phyloP scores from a whole-genome alignment of 768 basidiomycete genomes.

The Panaeolus cyanescens region DNA sequence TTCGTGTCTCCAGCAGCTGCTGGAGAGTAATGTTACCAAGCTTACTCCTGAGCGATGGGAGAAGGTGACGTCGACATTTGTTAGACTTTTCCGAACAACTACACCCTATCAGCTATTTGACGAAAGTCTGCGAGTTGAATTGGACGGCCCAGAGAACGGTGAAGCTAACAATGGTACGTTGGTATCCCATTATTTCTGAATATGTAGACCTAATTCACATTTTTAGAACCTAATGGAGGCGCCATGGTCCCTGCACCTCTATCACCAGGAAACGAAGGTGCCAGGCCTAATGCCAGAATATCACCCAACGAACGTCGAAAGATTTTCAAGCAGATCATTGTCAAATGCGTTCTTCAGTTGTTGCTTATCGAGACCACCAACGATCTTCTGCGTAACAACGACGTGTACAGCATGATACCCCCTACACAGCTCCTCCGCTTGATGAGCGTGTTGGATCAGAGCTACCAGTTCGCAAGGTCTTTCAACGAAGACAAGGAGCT shows the following conservation, averaged over 20 bases:
- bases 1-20: conserved; percentile 92
- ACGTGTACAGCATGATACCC: conserved; percentile 92
- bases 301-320: conserved; percentile 73
- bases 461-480: conserved; percentile 94
- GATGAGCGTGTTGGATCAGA: conserved; percentile 95
- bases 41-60: conserved; percentile 88
- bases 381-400: conserved; percentile 89
- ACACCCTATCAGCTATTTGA: conserved; percentile 98
- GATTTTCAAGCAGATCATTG: conserved; percentile 98
- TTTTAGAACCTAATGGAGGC: conserved; percentile 60
- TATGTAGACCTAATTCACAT: neutral
- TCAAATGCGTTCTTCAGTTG: conserved; percentile 97
- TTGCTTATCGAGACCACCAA: conserved; percentile 97
- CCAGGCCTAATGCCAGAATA: conserved; percentile 48
- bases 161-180: conserved; percentile 42
- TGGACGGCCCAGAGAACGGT: conserved; percentile 62
- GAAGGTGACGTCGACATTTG: conserved; percentile 87
- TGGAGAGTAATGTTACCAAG: conserved; percentile 91
- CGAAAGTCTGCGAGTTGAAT: conserved; percentile 83
- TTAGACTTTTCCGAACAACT: conserved; percentile 95
- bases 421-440: conserved; percentile 90
- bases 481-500: conserved; percentile 99
- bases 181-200: neutral
- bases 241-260: conserved; percentile 87
- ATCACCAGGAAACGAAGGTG: conserved; percentile 63